Conservation (phyloP, 805 yeast species). For the Suhomyces sp. region DNA sequence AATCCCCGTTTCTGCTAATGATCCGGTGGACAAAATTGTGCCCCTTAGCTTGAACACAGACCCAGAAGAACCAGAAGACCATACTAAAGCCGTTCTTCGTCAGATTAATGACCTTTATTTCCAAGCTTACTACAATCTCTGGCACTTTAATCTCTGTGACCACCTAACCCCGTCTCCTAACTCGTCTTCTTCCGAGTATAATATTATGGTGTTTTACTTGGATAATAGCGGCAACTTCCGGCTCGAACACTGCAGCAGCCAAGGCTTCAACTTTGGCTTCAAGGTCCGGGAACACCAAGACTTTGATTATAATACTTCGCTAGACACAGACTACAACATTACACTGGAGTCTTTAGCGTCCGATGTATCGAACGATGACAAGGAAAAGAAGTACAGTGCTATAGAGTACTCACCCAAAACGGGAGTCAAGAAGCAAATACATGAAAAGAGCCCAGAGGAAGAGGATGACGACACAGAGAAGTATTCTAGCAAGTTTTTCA, state of each 20-base stretch:
- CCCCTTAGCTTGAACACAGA: conserved; percentile 30
- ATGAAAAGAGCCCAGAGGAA: conserved; percentile 1
- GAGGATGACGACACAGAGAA: conserved; percentile 7
- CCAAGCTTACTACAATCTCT: conserved; percentile 63
- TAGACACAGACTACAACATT: background rate
- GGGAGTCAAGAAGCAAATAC: conserved; percentile 1
- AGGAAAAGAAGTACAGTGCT: background rate
- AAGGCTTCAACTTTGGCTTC: conserved; percentile 63
- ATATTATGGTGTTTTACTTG: conserved; percentile 48
- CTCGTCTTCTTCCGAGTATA: conserved; percentile 13
- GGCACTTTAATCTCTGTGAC: conserved; percentile 78
- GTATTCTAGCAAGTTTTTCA: background rate
- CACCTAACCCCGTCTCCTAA: conserved; percentile 12
- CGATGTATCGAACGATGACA: background rate
- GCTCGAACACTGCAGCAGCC: conserved; percentile 47
- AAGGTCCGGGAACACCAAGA: conserved; percentile 21
- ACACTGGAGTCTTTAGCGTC: background rate
- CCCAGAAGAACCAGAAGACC: conserved; percentile 9
- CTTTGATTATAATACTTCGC: conserved; percentile 3
- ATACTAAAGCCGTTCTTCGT: conserved; percentile 42
- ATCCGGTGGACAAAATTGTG: conserved; percentile 39
- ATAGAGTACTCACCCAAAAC: conserved; percentile 1
- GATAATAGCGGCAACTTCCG: conserved; percentile 44
- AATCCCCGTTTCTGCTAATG: conserved; percentile 48
- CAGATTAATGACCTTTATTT: conserved; percentile 59